Conservation (phyloP, 306 rosid genomes). For the barrel medic (Medicago truncatula) region MtrunA17r5.0-ANR NC_053044.1:43233501-43234000, state of each 20-base stretch:
- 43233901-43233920: conserved; percentile 74
- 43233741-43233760: conserved; percentile 82
- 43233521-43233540: conserved; percentile 9
- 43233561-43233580: conserved; percentile 12
- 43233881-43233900: conserved; percentile 70
- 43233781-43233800: conserved; percentile 54
- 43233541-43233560: conserved; percentile 25
- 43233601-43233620: conserved; percentile 26
- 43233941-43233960: conserved; percentile 86
- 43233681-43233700: conserved; percentile 87
- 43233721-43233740: conserved; percentile 88
- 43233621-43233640: conserved; percentile 59
- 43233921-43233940: conserved; percentile 68
- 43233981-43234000: conserved; percentile 89
- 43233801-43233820: conserved; percentile 52
- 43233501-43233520: conserved; percentile 24
- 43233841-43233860: conserved; percentile 49
- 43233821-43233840: conserved; percentile 77
- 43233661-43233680: conserved; percentile 75
- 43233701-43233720: conserved; percentile 83
- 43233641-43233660: conserved; percentile 72
- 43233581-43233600: conserved; percentile 25
- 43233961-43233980: conserved; percentile 89
- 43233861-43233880: conserved; percentile 54
- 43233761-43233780: conserved; percentile 75